Base-by-base conservation (phyloP, 768 basidiomycete genomes). In the Boletus rubropictus region DNA sequence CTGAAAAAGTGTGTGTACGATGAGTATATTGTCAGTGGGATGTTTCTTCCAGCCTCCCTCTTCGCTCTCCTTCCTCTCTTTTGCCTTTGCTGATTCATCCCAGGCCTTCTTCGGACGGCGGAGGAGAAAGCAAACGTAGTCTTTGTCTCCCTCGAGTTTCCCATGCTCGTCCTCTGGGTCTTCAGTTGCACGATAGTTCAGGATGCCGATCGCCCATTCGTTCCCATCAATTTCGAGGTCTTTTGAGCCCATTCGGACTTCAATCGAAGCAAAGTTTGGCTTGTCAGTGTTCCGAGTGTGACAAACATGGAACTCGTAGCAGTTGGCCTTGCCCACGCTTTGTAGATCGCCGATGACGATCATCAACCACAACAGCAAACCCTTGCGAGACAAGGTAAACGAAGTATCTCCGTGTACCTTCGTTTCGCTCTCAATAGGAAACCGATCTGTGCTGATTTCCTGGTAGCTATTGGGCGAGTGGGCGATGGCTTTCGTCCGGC, bases 381-480 rank as follows among this genome's bases (percentile, higher is more conserved):
- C 58, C 15, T 28, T 43, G 37, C 55, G 54, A 22, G 45, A 45
- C 22, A 59, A 14, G 8, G 38, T 27, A 8, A 58, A 58, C 2
- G 37, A 33, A 2, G 42, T 57, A 15, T 60, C 57, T 9, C 57
- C 57, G 14, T 56, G 55, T 7, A 49, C 46, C 11, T 20, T 42
- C 12, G 3, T 41, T 6, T 20, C 20, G 3, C 9, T 29, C 28
- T 57, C 56, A 3, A 18, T 11, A 1, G 55, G 56, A 14, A 57
- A 47, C 11, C 10, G 11, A 1, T 27, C 39, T 28, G 32, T 39
- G 11, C 38, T 4, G 37, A 48, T 51, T 29, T 45, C 25, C 15
- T 46, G 54, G 31, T 58, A 61, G 32, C 59, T 51, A 4, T 39
- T 46, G 11, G 58, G 59, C 1, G 56, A 55, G 3, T 38, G 44